Evolutionary conservation across 768 basidiomycete species (phyloP).

Genomic region (Panaeolus cyanescens): DNA sequence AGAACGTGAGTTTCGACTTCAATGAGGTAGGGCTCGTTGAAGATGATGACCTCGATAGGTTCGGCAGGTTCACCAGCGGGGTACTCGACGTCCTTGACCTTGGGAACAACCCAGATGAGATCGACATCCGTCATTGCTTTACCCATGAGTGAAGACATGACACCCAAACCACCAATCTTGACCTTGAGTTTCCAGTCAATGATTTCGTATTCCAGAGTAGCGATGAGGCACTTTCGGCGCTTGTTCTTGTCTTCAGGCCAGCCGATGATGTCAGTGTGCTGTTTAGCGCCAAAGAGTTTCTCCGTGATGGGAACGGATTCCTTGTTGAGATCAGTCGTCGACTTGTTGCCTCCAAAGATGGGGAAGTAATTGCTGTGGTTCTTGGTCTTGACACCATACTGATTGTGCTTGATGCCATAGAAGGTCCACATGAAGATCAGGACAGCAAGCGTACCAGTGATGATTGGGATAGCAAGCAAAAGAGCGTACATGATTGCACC

Average conservation of each 20-base stretch:
- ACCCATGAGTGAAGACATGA: conserved; percentile 97
- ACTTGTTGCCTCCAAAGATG: conserved; percentile 73
- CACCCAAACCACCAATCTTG: conserved; percentile 96
- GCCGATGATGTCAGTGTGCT: conserved; percentile 78
- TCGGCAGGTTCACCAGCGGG: conserved; percentile 90
- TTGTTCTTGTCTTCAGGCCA: conserved; percentile 96
- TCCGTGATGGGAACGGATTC: conserved; percentile 65
- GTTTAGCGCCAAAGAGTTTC: conserved; percentile 71
- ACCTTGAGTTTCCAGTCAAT: conserved; percentile 98
- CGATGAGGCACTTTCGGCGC: conserved; percentile 87
- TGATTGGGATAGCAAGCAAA: conserved; percentile 76
- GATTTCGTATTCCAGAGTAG: conserved; percentile 94
- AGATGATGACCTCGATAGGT: conserved; percentile 95
- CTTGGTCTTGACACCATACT: conserved; percentile 82
- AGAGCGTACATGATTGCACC: conserved; percentile 90
- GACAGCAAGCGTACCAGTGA: conserved; percentile 84
- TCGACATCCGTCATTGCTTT: conserved; percentile 98
- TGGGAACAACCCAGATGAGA: conserved; percentile 90
- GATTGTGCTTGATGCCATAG: conserved; percentile 94
- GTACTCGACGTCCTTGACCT: conserved; percentile 94
- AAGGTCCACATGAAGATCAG: conserved; percentile 93
- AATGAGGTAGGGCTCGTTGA: conserved; percentile 93
- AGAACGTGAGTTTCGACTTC: conserved; percentile 92
- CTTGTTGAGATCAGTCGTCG: conserved; percentile 65
- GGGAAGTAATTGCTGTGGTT: conserved; percentile 82